These are phyloP conservation scores for Coprinellus aureogranulatus DNA, from an alignment of 768 basidiomycete genomes.

Conservation along the genomic window DNA sequence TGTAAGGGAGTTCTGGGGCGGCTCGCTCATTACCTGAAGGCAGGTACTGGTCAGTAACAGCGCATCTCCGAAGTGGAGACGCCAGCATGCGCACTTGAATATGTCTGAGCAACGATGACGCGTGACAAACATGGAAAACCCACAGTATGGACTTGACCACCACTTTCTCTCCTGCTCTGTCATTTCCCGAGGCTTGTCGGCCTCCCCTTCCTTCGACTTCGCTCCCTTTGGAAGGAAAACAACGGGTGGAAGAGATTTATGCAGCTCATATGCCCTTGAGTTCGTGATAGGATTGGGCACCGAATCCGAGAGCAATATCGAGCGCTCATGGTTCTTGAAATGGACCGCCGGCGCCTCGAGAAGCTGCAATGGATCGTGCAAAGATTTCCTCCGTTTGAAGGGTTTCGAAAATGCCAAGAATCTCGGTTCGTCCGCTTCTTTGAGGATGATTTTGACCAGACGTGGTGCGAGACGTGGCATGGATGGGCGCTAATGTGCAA, in stretches of 20 bases:
- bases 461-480: constrained; percentile 77
- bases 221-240: constrained; percentile 31
- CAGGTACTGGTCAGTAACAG: constrained; percentile 12
- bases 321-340: constrained; percentile 44
- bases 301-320: constrained; percentile 54
- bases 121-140: constrained; percentile 15
- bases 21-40: constrained; percentile 12
- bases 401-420: constrained; percentile 24
- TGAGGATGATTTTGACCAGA: constrained; percentile 43
- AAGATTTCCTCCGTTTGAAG: constrained; percentile 26
- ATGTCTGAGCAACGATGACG: background rate
- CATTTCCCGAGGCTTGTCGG: constrained; percentile 56
- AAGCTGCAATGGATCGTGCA: constrained; percentile 28
- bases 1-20: background rate
- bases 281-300: constrained; percentile 53
- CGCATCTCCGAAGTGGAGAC: constrained; percentile 12
- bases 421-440: constrained; percentile 21
- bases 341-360: constrained; percentile 43
- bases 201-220: constrained; percentile 15
- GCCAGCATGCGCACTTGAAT: constrained; percentile 19
- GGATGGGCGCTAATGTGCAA: background rate
- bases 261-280: constrained; percentile 45
- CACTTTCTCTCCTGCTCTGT: constrained; percentile 57
- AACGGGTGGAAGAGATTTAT: constrained; percentile 58
- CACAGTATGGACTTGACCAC: constrained; percentile 79